phyloP scores from a whole-genome alignment of 2,329 filamentous ascomycete species.

The Fusarium nisikadoi region DNA sequence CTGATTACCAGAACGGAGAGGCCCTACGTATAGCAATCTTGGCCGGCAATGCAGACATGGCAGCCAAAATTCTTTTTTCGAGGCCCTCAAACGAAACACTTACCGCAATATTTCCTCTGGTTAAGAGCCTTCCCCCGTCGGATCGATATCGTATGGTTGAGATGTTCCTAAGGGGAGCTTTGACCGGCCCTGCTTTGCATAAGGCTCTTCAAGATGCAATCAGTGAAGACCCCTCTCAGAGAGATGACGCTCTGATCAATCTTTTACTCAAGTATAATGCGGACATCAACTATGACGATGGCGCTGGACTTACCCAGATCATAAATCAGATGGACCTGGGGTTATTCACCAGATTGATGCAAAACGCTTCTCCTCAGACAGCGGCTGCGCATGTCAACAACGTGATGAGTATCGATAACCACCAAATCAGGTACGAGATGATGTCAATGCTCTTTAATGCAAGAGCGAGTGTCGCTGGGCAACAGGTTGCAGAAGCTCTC shows the following conservation, averaged over 20 bases:
- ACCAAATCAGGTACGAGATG: slow-evolving; percentile 57
- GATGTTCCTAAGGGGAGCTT: slow-evolving; percentile 60
- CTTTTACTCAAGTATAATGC: slow-evolving; percentile 63
- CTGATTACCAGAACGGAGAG: slow-evolving; percentile 62
- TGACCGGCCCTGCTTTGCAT: slow-evolving; percentile 60
- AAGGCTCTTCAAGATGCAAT: slow-evolving; percentile 64
- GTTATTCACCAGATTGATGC: slow-evolving; percentile 58
- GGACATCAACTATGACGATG: slow-evolving; percentile 65
- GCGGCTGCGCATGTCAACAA: slow-evolving; percentile 59
- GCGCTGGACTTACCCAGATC: slow-evolving; percentile 59
- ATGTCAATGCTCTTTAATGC: slow-evolving; percentile 58
- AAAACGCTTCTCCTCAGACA: slow-evolving; percentile 58
- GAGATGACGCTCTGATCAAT: slow-evolving; percentile 63
- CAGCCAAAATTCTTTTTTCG: slow-evolving; percentile 57
- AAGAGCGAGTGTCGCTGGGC: slow-evolving; percentile 55
- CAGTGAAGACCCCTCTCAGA: slow-evolving; percentile 56
- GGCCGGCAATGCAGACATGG: slow-evolving; percentile 57
- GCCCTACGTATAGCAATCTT: slow-evolving; percentile 62
- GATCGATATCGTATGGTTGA: slow-evolving; percentile 62
- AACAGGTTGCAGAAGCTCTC: slow-evolving; percentile 57
- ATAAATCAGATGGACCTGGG: slow-evolving; percentile 60
- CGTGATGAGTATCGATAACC: slow-evolving; percentile 59
- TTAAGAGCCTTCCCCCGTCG: slow-evolving; percentile 54
- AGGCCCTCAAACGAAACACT: slow-evolving; percentile 61
- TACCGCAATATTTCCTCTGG: slow-evolving; percentile 60